Base-by-base conservation (phyloP, 2,329 filamentous ascomycete species). In the Colletotrichum falcatum region DNA sequence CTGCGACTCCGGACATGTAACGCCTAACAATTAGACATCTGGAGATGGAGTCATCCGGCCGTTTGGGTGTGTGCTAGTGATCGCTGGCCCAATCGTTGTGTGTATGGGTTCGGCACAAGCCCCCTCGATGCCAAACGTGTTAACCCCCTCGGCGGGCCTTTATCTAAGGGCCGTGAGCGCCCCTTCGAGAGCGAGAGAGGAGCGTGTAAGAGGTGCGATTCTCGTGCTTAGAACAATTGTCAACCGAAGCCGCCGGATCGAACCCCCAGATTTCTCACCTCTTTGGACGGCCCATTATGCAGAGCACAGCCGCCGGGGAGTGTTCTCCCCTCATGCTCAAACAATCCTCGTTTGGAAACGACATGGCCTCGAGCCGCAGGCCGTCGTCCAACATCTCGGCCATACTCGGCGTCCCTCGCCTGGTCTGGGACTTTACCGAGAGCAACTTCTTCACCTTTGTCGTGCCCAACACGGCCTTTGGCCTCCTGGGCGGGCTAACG, bases 371-470 rank as follows among this genome's bases (percentile, higher is more conserved):
- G 49, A 48, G 55, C 60, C 14, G 35, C 55, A 66, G 39, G 28
- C 16, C 39, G 2, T 58, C 65, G 7, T 35, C 59, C 42, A 33
- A 11, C 26, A 23, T 66, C 49, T 51, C 18, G 49, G 11, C 35
- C 39, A 16, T 61, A 2, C 49, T 68, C 35, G 18, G 46, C 20
- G 5, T 71, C 42, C 68, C 65, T 23, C 59, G 51, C 30, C 59
- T 71, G 28, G 54, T 71, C 33, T 71, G 68, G 68, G 68, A 71
- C 68, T 71, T 71, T 30, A 71, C 68, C 53, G 68, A 71, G 53
- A 71, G 68, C 68, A 71, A 71, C 65, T 68, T 71, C 51, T 23
- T 56, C 42, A 70, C 67, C 28, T 70, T 70, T 16, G 67, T 70
- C 37, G 56, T 56, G 18, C 68, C 68, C 61, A 71, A 71, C 65